Conservation (phyloP, 768 basidiomycete genomes). For the Trametes cinnabarina region DNA sequence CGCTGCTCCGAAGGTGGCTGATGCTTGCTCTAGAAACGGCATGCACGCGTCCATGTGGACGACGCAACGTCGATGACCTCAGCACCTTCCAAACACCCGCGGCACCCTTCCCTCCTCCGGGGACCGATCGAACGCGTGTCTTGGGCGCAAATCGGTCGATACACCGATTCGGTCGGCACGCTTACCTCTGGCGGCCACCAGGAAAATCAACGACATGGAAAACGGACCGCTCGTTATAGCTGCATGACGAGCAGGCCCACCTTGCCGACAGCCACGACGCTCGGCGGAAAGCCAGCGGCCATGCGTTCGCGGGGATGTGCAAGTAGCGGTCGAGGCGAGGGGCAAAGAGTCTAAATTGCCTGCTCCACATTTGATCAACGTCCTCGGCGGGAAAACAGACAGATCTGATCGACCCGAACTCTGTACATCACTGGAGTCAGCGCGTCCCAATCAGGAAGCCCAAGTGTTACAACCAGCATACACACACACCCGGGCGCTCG, state of each 20-base stretch:
- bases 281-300: neutral
- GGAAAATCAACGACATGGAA: no score
- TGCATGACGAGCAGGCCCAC: no score
- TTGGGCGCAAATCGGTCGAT: constrained; percentile 7
- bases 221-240: no score
- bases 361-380: neutral
- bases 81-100: neutral
- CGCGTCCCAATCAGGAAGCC: constrained; percentile 5
- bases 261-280: neutral
- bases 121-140: neutral
- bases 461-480: neutral
- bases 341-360: constrained; percentile 11
- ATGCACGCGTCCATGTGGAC: neutral
- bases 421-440: neutral
- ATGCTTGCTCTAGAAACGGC: neutral
- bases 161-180: constrained; percentile 4
- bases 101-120: neutral
- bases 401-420: constrained; percentile 7
- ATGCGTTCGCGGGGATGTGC: neutral
- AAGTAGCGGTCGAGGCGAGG: neutral
- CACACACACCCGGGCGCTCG: neutral
- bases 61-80: neutral
- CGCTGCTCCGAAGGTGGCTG: neutral
- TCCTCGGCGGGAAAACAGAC: neutral
- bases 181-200: neutral